A percentile compares a stretch with the other conserved stretches of the same genome.
Conservation (phyloP, 345 rosid genomes). For the Dipteronia dyeriana region DNA sequence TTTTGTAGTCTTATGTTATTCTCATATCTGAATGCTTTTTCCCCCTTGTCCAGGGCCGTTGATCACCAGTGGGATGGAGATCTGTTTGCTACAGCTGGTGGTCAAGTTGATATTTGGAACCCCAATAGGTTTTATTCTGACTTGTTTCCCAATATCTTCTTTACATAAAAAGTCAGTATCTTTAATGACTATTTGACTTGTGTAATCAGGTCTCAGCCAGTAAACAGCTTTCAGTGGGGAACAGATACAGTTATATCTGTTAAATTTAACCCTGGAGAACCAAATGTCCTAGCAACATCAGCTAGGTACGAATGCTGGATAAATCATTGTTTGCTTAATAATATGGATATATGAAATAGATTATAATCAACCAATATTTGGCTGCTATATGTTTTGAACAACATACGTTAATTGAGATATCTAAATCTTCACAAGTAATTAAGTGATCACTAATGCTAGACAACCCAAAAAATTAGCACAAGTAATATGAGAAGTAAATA, state of each 20-base stretch:
- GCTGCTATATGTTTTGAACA: background rate
- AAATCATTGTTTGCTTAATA: background rate
- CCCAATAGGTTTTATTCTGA: conserved; percentile 71
- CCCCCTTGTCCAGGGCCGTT: conserved; percentile 62
- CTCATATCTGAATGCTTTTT: background rate
- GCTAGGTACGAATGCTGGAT: conserved; percentile 53
- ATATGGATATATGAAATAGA: background rate
- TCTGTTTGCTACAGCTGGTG: conserved; percentile 91
- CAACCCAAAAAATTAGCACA: no score
- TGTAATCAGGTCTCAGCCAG: conserved; percentile 81
- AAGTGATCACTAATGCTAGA: background rate
- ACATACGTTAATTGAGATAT: background rate
- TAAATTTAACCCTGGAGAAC: conserved; percentile 92
- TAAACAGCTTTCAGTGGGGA: conserved; percentile 85
- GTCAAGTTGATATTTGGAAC: conserved; percentile 93
- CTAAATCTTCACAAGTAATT: background rate
- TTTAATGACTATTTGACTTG: conserved; percentile 10
- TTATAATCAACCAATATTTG: no score
- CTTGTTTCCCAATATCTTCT: background rate
- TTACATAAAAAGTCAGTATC: background rate
- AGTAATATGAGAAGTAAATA: background rate
- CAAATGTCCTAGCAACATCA: conserved; percentile 78
- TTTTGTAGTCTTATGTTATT: background rate
- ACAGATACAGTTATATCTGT: conserved; percentile 81
- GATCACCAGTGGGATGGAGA: conserved; percentile 96